Evolutionary conservation across 768 basidiomycete species (phyloP).

Genomic region (Peribolospora kevripleyi): DNA sequence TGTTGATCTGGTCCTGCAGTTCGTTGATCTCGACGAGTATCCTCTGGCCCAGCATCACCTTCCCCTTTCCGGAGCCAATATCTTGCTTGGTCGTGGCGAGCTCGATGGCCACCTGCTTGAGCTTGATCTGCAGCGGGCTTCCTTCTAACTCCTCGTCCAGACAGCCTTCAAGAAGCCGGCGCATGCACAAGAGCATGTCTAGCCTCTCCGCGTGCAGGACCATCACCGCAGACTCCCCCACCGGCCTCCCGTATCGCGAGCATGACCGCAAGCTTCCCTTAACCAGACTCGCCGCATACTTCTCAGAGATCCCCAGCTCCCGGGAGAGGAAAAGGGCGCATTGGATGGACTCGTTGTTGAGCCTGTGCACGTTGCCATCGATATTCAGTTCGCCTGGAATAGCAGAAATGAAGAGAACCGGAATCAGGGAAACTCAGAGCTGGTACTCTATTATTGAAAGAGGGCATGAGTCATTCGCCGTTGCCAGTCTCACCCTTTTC

Average conservation of each 20-base stretch:
- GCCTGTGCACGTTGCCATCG: slow-evolving; percentile 31
- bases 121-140: slow-evolving; percentile 5
- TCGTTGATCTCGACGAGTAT: slow-evolving; percentile 42
- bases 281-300: slow-evolving; percentile 33
- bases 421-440: no score
- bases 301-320: slow-evolving; percentile 59
- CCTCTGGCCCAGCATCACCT: slow-evolving; percentile 27
- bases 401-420: neutral
- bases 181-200: slow-evolving; percentile 43
- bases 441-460: neutral
- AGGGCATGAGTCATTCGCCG: no score
- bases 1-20: slow-evolving; percentile 28
- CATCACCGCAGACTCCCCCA: slow-evolving; percentile 40
- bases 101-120: slow-evolving; percentile 23
- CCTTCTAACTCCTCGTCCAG: slow-evolving; percentile 7
- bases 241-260: slow-evolving; percentile 36
- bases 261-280: slow-evolving; percentile 34
- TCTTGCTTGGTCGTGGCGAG: slow-evolving; percentile 2
- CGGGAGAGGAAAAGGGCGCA: slow-evolving; percentile 56
- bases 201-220: slow-evolving; percentile 46
- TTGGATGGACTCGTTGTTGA: slow-evolving; percentile 55
- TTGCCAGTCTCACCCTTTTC: slow-evolving; percentile 11
- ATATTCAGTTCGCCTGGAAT: slow-evolving; percentile 10
- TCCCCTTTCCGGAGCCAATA: slow-evolving; percentile 4
- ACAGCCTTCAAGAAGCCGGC: slow-evolving; percentile 41